Evolutionary conservation across 352 stramenopile species (phyloP), one percentile per base, ranked within the genome.

Genomic region (Globisporangium acanthophoron): DNA sequence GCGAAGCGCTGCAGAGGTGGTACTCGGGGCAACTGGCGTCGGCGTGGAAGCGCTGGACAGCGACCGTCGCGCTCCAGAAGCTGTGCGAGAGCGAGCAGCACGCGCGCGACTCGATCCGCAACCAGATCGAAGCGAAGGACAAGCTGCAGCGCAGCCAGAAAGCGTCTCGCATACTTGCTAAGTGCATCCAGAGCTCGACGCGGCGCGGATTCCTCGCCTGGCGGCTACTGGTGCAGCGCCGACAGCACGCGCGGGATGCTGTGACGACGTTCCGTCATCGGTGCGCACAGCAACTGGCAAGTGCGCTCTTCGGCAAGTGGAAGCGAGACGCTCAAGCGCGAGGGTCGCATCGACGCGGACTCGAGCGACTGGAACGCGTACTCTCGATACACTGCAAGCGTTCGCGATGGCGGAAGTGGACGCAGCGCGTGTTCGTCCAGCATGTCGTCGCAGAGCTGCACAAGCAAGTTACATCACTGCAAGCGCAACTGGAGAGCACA

Each of bases 41-140:
- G 16, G 67, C 55, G 37, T 89, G 79, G 79, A 58, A 43, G 15
- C 69, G 74, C 33, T 89, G 74, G 79, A 40, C 49, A 9, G 35
- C 59, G 1, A 47, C 43, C 3, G 45, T 61, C 0, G 20, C 62
- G 3, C 46, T 59, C 27, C 24, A 63, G 1, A 59, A 57, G 21
- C 41, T 70, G 16, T n/a, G 54, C 11, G 54, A 54, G 15, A 56
- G 37, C 9, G 49, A 61, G 18, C 31, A 62, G 9, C 27, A 60
- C 21, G 15, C 37, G 33, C 33, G 21, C n/a, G 50, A 63, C 4
- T 33, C 46, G 13, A 48, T 40, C n/a, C 9, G 51, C 35, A 50
- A n/a, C n/a, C 52, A 65, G 5, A 1, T 44, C 12, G 33, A 52
- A 12, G 33, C 40, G 35, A 37, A 52, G 20, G 59, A 27, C 18